These are phyloP conservation scores for Podaxis rugospora DNA, from an alignment of 768 basidiomycete species.

Conservation along the genomic window DNA sequence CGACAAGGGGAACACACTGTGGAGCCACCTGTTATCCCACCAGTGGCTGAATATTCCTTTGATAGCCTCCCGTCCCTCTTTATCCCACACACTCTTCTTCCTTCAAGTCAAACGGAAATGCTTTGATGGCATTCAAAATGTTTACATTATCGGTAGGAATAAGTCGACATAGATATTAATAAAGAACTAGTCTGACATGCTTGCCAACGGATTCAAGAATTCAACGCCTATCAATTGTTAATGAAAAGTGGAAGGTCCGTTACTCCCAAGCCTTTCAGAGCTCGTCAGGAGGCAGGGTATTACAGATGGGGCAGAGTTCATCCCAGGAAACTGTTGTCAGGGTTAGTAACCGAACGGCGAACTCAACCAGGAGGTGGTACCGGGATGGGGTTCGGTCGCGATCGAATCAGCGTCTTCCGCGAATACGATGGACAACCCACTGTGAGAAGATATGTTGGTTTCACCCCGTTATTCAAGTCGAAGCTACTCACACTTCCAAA, in stretches of 20 bases:
- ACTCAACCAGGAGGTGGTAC: background rate
- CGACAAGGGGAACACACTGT: background rate
- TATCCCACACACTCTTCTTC: background rate
- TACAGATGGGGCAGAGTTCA: constrained; percentile 21
- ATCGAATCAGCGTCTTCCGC: constrained; percentile 22
- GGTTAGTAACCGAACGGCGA: background rate
- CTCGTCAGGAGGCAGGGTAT: constrained; percentile 7
- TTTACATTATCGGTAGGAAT: background rate
- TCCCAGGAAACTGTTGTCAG: constrained; percentile 20
- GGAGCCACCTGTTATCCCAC: background rate
- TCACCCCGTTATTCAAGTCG: background rate
- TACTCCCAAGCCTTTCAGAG: background rate
- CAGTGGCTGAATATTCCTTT: background rate
- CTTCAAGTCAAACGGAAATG: background rate
- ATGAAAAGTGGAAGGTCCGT: background rate
- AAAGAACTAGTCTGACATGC: background rate
- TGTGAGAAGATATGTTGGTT: constrained; percentile 6
- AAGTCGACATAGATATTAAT: background rate
- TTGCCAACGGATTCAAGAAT: background rate
- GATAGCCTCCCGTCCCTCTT: background rate
- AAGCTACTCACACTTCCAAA: constrained; percentile 21
- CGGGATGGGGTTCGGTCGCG: background rate
- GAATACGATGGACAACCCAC: constrained; percentile 32
- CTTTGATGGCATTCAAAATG: background rate
- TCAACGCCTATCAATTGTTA: background rate